Evolutionary conservation across 1,139 yeast genomes (phyloP).

Genomic region (Zygoascus meyerae): DNA sequence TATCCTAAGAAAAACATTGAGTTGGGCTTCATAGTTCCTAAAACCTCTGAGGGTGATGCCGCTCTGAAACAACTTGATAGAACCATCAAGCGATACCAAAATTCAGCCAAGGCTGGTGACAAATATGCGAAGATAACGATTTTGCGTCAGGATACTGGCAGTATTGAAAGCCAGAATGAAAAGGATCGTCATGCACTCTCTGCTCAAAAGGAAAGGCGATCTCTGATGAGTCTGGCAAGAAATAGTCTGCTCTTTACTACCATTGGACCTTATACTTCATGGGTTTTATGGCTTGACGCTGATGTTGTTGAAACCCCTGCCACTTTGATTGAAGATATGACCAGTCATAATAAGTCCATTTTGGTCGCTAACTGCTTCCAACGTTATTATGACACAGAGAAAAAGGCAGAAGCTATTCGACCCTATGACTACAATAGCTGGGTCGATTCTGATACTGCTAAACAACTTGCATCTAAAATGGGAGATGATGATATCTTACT

Average conservation of each 20-base stretch:
- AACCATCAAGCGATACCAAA: slow-evolving; percentile 66
- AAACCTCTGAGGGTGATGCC: slow-evolving; percentile 69
- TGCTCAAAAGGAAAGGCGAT: slow-evolving; percentile 86
- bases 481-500: slow-evolving; percentile 85
- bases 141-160: slow-evolving; percentile 81
- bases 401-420: slow-evolving; percentile 55
- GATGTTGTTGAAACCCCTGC: slow-evolving; percentile 87
- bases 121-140: slow-evolving; percentile 77
- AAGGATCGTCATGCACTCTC: slow-evolving; percentile 66
- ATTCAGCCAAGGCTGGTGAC: slow-evolving; percentile 43
- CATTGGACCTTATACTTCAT: slow-evolving; percentile 78
- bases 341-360: slow-evolving; percentile 80
- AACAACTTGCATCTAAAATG: slow-evolving; percentile 63
- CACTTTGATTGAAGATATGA: slow-evolving; percentile 77
- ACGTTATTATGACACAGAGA: slow-evolving; percentile 55
- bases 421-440: slow-evolving; percentile 96
- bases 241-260: slow-evolving; percentile 89
- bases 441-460: slow-evolving; percentile 88
- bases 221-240: slow-evolving; percentile 89
- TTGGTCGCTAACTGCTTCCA: slow-evolving; percentile 92
- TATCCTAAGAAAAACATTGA: slow-evolving; percentile 85
- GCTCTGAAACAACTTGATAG: slow-evolving; percentile 66
- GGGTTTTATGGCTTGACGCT: slow-evolving; percentile 95
- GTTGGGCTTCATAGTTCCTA: slow-evolving; percentile 86
- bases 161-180: slow-evolving; percentile 52